Percentiles rank a stretch among this genome's conserved stretches.
These are phyloP conservation scores for Geranium incanum DNA, from an alignment of 441 rosid genomes.

Conservation along the genomic window DNA sequence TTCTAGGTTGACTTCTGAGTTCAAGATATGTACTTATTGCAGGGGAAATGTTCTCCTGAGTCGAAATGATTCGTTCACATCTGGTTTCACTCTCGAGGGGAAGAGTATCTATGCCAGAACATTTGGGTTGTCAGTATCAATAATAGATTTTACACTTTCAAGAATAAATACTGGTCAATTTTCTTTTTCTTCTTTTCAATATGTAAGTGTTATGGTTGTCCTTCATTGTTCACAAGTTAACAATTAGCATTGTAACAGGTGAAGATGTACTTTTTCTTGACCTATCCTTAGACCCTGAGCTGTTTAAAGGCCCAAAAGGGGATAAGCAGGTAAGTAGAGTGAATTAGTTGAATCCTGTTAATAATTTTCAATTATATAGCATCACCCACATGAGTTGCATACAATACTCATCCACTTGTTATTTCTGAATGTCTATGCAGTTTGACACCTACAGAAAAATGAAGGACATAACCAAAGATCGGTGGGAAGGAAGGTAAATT, in stretches of 20 bases:
- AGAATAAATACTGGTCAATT: conserved; percentile 71
- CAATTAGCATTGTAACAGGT: conserved; percentile 33
- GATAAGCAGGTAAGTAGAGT: conserved; percentile 61
- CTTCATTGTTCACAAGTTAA: not conserved
- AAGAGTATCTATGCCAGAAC: conserved; percentile 43
- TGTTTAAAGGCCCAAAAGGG: conserved; percentile 85
- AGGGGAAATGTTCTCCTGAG: conserved; percentile 90
- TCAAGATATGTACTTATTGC: conserved; percentile 16
- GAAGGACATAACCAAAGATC: conserved; percentile 67
- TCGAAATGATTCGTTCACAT: conserved; percentile 44
- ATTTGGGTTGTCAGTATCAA: conserved; percentile 56
- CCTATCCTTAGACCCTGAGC: conserved; percentile 71
- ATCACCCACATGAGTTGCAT: conserved; percentile 9
- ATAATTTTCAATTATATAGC: not conserved
- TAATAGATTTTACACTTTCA: conserved; percentile 90
- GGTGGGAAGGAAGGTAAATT: conserved; percentile 84
- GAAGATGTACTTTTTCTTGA: conserved; percentile 80
- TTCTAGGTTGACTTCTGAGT: conserved; percentile 15
- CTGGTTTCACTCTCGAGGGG: conserved; percentile 54
- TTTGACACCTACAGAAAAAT: conserved; percentile 86
- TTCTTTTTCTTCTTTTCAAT: conserved; percentile 10
- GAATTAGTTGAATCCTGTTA: not conserved
- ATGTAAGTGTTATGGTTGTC: not conserved
- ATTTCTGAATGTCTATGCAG: conserved; percentile 34
- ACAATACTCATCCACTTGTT: conserved; percentile 2